A percentile compares a stretch with the other conserved stretches of the same genome.
These are phyloP conservation scores for Suillus placidus DNA, from an alignment of 768 basidiomycete genomes.

Conservation along the genomic window DNA sequence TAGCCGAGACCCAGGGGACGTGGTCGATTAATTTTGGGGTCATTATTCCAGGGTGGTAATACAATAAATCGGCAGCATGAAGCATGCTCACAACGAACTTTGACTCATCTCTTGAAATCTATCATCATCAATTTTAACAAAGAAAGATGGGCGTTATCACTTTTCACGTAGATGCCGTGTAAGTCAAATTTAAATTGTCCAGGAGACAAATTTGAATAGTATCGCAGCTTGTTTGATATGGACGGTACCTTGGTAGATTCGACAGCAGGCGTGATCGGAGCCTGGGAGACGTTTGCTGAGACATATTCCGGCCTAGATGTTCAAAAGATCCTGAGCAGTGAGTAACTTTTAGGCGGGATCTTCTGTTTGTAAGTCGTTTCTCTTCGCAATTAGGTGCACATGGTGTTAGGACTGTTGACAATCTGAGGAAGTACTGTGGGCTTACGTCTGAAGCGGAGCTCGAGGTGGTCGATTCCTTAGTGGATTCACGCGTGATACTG, in stretches of 20 bases:
- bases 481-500: conserved; percentile 3
- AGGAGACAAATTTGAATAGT: background rate
- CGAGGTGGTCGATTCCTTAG: conserved; percentile 47
- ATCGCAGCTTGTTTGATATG: conserved; percentile 74
- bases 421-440: conserved; percentile 71
- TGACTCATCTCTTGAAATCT: conserved; percentile 25
- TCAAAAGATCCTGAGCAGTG: conserved; percentile 62
- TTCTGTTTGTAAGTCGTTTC: background rate
- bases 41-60: conserved; percentile 4
- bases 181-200: conserved; percentile 17
- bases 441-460: conserved; percentile 69
- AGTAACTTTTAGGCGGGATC: conserved; percentile 26
- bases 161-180: conserved; percentile 45
- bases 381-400: conserved; percentile 57
- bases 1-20: background rate
- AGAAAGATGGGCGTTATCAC: conserved; percentile 34
- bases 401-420: conserved; percentile 84
- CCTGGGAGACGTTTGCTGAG: conserved; percentile 78
- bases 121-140: conserved; percentile 4
- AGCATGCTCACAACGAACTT: background rate
- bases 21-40: background rate
- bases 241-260: conserved; percentile 85
- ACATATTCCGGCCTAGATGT: conserved; percentile 71
- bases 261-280: conserved; percentile 78
- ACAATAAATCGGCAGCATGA: background rate